These are phyloP conservation scores for Daldinia vernicosa DNA, from an alignment of 495 filamentous ascomycete genomes.

Conservation along the genomic window DNA sequence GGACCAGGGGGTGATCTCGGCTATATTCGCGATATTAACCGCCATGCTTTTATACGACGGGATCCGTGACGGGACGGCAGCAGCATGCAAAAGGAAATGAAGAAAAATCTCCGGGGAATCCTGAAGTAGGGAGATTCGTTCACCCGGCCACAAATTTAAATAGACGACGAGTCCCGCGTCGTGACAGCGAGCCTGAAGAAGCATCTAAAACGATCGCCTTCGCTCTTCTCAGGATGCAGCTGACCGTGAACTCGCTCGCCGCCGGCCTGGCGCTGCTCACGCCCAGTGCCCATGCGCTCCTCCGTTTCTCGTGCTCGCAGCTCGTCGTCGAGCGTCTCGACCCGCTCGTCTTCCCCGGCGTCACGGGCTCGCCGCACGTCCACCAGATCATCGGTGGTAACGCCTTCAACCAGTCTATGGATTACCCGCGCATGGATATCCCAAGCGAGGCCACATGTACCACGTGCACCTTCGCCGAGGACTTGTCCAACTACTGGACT, in stretches of 20 bases:
- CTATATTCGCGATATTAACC: constrained; percentile 43
- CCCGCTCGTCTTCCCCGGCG: constrained; percentile 52
- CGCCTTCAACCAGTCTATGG: constrained; percentile 46
- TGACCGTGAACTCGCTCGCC: constrained; percentile 42
- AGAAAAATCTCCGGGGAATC: constrained; percentile 3
- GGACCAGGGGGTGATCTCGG: constrained; percentile 29
- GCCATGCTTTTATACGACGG: constrained; percentile 25
- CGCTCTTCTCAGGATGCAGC: constrained; percentile 40
- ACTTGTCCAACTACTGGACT: constrained; percentile 53
- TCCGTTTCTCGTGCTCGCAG: constrained; percentile 52
- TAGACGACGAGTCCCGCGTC: constrained; percentile 19
- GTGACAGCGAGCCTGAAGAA: constrained; percentile 6
- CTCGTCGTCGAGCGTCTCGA: constrained; percentile 50
- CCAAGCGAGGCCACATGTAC: constrained; percentile 46
- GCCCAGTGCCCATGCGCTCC: constrained; percentile 52
- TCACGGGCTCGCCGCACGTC: constrained; percentile 51
- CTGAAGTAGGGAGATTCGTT: constrained; percentile 11
- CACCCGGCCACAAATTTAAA: constrained; percentile 29
- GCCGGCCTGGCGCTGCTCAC: constrained; percentile 54
- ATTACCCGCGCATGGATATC: constrained; percentile 39
- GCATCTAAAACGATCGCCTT: background rate
- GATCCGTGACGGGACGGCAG: constrained; percentile 2
- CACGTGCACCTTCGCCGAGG: constrained; percentile 48
- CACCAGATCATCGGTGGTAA: constrained; percentile 58
- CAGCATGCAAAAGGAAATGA: constrained; percentile 18